Conservation (phyloP, 1,284 basidiomycete species). For the Abortiporus biennis region DNA sequence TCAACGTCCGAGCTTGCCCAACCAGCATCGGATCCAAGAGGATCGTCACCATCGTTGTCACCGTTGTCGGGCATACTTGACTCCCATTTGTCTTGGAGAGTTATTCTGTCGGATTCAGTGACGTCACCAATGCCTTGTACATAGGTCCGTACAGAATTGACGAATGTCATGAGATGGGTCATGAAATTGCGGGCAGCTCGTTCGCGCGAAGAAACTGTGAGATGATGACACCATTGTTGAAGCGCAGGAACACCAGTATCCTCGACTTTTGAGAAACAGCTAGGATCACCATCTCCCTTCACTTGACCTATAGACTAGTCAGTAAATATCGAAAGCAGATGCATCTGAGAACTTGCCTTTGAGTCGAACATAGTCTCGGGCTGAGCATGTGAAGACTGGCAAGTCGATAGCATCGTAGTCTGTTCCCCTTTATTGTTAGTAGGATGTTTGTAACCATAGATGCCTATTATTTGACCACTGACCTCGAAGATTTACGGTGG, state of each 20-base stretch:
- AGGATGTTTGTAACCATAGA: neutral
- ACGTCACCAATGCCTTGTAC: constrained; percentile 45
- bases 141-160: constrained; percentile 40
- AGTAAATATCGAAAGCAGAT: constrained; percentile 9
- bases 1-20: constrained; percentile 23
- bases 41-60: constrained; percentile 17
- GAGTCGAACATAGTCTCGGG: constrained; percentile 53
- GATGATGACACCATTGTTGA: constrained; percentile 51
- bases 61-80: constrained; percentile 21
- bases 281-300: constrained; percentile 50
- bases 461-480: neutral
- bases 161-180: constrained; percentile 41
- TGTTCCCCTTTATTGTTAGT: no score
- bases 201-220: constrained; percentile 50
- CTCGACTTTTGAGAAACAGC: constrained; percentile 47
- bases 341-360: constrained; percentile 28
- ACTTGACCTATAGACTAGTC: constrained; percentile 35
- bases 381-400: constrained; percentile 57
- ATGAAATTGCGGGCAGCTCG: constrained; percentile 43
- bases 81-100: constrained; percentile 49
- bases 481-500: constrained; percentile 43
- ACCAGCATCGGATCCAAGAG: constrained; percentile 18
- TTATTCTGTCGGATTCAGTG: constrained; percentile 39
- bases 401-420: constrained; percentile 55
- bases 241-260: constrained; percentile 53